Conservation (phyloP, 2,329 filamentous ascomycete species). For the Alternaria sp. region DNA sequence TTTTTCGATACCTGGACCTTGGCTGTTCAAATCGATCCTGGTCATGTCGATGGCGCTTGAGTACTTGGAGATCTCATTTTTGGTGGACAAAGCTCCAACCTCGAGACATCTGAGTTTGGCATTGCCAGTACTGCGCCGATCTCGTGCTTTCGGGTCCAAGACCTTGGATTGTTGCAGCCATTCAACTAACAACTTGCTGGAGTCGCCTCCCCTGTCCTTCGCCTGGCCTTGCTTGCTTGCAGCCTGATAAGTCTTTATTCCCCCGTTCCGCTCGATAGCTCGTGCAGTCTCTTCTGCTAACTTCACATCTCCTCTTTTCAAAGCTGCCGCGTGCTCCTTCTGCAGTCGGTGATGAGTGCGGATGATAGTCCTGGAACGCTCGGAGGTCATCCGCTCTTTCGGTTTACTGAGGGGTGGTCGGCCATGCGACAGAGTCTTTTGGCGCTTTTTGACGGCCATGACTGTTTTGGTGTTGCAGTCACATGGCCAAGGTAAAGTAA, state of each 20-base stretch:
- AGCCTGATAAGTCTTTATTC: slow-evolving; percentile 67
- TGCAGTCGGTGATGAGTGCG: slow-evolving; percentile 67
- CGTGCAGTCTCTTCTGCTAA: slow-evolving; percentile 56
- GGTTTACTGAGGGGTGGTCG: slow-evolving; percentile 43
- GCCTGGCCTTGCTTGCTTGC: slow-evolving; percentile 71
- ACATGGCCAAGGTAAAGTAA: slow-evolving; percentile 6
- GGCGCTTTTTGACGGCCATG: slow-evolving; percentile 48
- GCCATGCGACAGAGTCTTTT: slow-evolving; percentile 46
- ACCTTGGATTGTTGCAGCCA: slow-evolving; percentile 60
- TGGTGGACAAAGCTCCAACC: slow-evolving; percentile 84
- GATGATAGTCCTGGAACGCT: slow-evolving; percentile 67
- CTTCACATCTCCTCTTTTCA: slow-evolving; percentile 53
- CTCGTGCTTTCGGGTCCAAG: slow-evolving; percentile 22
- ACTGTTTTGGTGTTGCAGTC: slow-evolving; percentile 1
- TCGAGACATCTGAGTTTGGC: slow-evolving; percentile 75
- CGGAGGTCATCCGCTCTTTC: slow-evolving; percentile 60
- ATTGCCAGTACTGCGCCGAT: slow-evolving; percentile 6
- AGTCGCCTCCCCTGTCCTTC: slow-evolving; percentile 69
- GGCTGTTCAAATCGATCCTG: slow-evolving; percentile 90
- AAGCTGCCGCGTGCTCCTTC: slow-evolving; percentile 64
- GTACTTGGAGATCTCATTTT: slow-evolving; percentile 81
- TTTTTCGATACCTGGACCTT: slow-evolving; percentile 79
- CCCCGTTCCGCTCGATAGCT: slow-evolving; percentile 65
- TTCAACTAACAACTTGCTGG: slow-evolving; percentile 66
- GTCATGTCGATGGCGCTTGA: slow-evolving; percentile 74